A percentile compares a stretch with the other conserved stretches of the same genome.
These are phyloP conservation scores for Pseudognaphalium luteoalbum DNA, from an alignment of 129 eudicot genomes.

Conservation along the genomic window DNA sequence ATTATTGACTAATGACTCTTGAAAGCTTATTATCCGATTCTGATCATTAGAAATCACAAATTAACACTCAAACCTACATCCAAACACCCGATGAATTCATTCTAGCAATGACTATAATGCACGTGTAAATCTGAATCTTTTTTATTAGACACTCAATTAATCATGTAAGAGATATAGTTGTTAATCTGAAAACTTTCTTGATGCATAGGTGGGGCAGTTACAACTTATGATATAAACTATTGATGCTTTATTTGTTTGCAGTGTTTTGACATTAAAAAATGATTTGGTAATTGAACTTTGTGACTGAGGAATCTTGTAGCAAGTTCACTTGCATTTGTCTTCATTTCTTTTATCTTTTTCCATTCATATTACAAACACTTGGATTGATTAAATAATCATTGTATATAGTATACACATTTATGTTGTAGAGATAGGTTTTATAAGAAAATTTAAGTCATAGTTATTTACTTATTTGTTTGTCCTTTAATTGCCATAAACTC, in stretches of 20 bases:
- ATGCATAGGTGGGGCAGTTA: conserved; percentile 1
- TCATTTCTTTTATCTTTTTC: conserved; percentile 6
- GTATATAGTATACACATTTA: conserved; percentile 10
- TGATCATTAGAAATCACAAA: too few relatives aligned
- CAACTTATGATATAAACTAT: conserved; percentile 7
- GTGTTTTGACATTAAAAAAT: conserved; percentile 22
- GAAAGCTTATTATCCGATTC: too few relatives aligned
- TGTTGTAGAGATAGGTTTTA: conserved; percentile 13
- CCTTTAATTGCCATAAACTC: conserved; percentile 18
- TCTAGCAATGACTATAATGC: background rate
- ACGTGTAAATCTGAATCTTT: background rate
- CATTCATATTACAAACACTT: conserved; percentile 23
- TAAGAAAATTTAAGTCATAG: conserved; percentile 11
- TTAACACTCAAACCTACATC: too few relatives aligned
- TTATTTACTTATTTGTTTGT: conserved; percentile 16
- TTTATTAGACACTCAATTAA: background rate
- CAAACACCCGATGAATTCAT: background rate
- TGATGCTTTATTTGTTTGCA: background rate
- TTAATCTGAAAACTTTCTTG: background rate
- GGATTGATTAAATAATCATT: conserved; percentile 6
- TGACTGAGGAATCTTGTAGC: conserved; percentile 31
- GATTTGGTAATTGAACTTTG: conserved; percentile 14
- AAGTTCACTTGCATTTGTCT: conserved; percentile 27
- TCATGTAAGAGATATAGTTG: background rate
- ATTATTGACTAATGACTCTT: background rate